phyloP scores from a whole-genome alignment of 441 rosid species.

The Hura crepitans region DNA sequence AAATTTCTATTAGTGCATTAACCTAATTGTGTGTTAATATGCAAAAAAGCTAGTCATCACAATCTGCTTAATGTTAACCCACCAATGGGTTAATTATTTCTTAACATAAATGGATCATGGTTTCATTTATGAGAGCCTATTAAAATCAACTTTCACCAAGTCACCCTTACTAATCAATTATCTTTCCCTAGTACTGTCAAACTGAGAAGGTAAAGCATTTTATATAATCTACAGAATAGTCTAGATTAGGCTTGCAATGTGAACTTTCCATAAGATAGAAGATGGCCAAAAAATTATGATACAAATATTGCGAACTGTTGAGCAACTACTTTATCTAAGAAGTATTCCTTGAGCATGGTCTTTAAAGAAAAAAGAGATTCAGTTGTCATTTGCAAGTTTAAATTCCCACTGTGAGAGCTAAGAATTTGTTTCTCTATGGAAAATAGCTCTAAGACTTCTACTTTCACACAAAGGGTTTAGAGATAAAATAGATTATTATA shows the following conservation, averaged over 20 bases:
- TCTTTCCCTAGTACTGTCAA: conserved; percentile 55
- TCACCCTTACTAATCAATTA: conserved; percentile 54
- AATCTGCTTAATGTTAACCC: too few relatives aligned
- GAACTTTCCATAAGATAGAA: conserved; percentile 57
- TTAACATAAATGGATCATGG: conserved; percentile 53
- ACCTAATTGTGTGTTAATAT: too few relatives aligned
- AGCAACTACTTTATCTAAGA: conserved; percentile 46
- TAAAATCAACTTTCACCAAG: conserved; percentile 41
- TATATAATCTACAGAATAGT: conserved; percentile 71
- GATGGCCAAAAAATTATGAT: conserved; percentile 51
- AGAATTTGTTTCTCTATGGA: conserved; percentile 86
- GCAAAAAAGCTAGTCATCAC: too few relatives aligned
- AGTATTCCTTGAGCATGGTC: conserved; percentile 48
- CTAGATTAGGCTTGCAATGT: conserved; percentile 46
- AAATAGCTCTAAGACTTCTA: conserved; percentile 87
- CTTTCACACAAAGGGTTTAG: conserved; percentile 79
- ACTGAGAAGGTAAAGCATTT: conserved; percentile 55
- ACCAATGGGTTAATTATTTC: too few relatives aligned
- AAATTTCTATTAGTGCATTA: too few relatives aligned
- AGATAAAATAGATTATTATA: conserved; percentile 88
- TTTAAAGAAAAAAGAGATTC: conserved; percentile 72
- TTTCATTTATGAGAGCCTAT: conserved; percentile 47
- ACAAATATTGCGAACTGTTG: conserved; percentile 78
- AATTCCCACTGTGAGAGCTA: conserved; percentile 82
- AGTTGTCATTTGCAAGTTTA: conserved; percentile 68